Conservation (phyloP, 768 basidiomycete species). For the Boletus tylopilopsis region DNA sequence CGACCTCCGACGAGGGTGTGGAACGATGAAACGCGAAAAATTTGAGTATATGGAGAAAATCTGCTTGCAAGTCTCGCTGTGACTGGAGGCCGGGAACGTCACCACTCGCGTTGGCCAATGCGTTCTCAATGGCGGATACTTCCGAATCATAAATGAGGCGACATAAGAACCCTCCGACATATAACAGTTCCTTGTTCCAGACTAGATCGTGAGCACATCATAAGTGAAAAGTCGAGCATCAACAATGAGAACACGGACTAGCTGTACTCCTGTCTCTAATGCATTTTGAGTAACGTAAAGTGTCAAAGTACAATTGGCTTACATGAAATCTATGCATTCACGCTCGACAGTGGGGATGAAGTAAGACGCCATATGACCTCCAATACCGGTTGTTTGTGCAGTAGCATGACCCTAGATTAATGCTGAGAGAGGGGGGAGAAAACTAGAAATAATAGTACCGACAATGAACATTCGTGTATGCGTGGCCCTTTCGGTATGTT, state of each 20-base stretch:
- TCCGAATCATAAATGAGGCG: no score
- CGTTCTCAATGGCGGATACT: no score
- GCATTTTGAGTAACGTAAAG: not conserved
- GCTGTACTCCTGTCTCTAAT: not conserved
- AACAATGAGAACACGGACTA: not conserved
- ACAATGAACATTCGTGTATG: not conserved
- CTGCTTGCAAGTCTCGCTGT: no score
- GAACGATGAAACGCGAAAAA: no score
- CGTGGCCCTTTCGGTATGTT: not conserved
- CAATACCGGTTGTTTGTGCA: constrained; percentile 2
- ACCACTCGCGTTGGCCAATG: no score
- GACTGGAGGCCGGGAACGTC: no score
- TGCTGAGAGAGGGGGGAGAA: not conserved
- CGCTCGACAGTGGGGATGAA: constrained; percentile 4
- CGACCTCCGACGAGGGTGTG: no score
- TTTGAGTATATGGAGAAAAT: no score
- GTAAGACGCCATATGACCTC: not conserved
- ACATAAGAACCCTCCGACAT: no score
- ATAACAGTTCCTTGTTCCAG: constrained; percentile 90
- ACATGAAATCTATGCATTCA: constrained; percentile 2
- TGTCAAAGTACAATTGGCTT: not conserved
- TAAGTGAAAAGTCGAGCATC: not conserved
- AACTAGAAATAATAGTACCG: not conserved
- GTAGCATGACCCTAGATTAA: constrained; percentile 2
- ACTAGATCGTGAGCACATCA: constrained; percentile 47